A percentile compares a stretch with the other conserved stretches of the same genome.
Evolutionary conservation across 768 basidiomycete genomes (phyloP).

Genomic region (Crucibulum laeve): DNA sequence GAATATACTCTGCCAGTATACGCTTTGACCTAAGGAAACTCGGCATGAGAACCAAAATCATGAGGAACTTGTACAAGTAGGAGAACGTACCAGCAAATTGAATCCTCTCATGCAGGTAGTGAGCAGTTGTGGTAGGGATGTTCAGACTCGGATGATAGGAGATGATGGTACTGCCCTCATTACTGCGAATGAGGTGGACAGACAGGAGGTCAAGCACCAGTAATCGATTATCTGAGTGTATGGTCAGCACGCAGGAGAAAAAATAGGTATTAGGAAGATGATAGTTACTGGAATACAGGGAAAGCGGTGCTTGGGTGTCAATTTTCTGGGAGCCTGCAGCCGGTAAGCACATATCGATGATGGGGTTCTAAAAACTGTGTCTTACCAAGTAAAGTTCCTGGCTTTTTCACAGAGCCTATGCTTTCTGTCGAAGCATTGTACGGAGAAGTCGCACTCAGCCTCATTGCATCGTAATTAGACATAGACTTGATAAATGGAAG

Average conservation of each 20-base stretch:
- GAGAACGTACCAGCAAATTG: slow-evolving; percentile 35
- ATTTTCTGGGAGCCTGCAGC: slow-evolving; percentile 19
- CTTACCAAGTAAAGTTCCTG: background rate
- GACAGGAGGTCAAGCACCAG: slow-evolving; percentile 44
- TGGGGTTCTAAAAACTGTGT: background rate
- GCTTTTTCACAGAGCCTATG: background rate
- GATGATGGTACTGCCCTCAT: slow-evolving; percentile 42
- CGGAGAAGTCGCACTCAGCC: background rate
- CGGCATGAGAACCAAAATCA: background rate
- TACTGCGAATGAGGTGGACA: slow-evolving; percentile 42
- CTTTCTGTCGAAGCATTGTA: background rate
- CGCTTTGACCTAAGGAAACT: slow-evolving; percentile 28
- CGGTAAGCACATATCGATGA: background rate
- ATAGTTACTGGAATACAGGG: slow-evolving; percentile 24
- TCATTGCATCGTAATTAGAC: background rate
- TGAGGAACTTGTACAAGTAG: background rate
- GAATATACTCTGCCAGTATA: slow-evolving; percentile 43
- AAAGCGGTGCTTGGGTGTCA: slow-evolving; percentile 35
- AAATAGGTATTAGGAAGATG: background rate
- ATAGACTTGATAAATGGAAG: slow-evolving; percentile 42
- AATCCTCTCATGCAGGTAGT: slow-evolving; percentile 41
- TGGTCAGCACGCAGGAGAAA: background rate
- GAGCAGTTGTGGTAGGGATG: slow-evolving; percentile 34
- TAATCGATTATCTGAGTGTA: slow-evolving; percentile 18
- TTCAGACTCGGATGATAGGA: slow-evolving; percentile 41